Evolutionary conservation across 176 grass and related monocot genomes (phyloP).

Genomic region (Poa annua): DNA sequence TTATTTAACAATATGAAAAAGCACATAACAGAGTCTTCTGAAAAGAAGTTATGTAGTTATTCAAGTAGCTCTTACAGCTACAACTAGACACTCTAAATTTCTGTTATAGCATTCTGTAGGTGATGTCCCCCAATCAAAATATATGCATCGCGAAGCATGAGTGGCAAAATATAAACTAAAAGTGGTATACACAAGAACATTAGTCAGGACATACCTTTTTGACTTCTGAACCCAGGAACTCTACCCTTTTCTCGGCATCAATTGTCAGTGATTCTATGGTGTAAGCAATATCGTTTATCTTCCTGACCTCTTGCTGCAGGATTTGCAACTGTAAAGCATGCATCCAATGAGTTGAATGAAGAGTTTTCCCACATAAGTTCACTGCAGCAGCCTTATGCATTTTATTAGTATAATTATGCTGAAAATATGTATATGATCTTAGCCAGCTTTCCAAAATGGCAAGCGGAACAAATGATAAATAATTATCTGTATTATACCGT

Average conservation of each 20-base stretch:
- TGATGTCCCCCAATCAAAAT: background rate
- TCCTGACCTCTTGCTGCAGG: constrained; percentile 59
- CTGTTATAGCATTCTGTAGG: background rate
- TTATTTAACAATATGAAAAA: background rate
- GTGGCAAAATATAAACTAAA: constrained; percentile 20
- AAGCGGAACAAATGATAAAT: constrained; percentile 23
- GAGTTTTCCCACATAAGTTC: constrained; percentile 17
- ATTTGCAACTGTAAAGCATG: constrained; percentile 53
- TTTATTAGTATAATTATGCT: constrained; percentile 9
- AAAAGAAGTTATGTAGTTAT: constrained; percentile 18
- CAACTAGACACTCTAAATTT: background rate
- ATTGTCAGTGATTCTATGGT: constrained; percentile 55
- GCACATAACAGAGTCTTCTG: background rate
- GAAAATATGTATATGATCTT: constrained; percentile 12
- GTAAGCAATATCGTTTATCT: constrained; percentile 58
- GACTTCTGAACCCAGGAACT: constrained; percentile 64
- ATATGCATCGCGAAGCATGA: constrained; percentile 4
- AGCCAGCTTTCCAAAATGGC: background rate
- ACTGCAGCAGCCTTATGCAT: constrained; percentile 14
- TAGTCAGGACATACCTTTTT: constrained; percentile 53
- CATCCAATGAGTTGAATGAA: constrained; percentile 42
- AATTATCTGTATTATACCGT: background rate
- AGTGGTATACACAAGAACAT: constrained; percentile 22
- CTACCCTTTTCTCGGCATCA: constrained; percentile 63
- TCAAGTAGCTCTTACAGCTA: constrained; percentile 17